Conservation (phyloP, 1,139 yeast genomes). For the Kazachstania sp. region DNA sequence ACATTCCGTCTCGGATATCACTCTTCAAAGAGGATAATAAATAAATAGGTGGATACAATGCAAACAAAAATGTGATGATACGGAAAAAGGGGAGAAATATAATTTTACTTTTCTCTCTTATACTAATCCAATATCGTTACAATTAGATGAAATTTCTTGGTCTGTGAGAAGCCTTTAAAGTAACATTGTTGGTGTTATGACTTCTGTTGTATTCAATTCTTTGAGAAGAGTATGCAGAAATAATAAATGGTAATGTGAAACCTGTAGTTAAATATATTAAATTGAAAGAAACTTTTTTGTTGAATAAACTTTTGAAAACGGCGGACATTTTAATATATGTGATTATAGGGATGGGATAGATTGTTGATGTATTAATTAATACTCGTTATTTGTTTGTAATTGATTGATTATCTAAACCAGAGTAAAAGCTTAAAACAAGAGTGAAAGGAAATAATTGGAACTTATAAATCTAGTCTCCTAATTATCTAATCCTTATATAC, state of each 20-base stretch:
- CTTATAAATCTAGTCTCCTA: neutral
- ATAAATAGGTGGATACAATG: no score
- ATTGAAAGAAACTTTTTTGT: constrained; percentile 12
- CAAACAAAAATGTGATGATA: neutral
- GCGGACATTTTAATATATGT: neutral
- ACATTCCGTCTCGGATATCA: no score
- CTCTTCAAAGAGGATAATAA: no score
- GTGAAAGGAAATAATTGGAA: neutral
- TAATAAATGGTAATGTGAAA: constrained; percentile 17
- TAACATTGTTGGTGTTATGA: neutral
- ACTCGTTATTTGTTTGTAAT: neutral
- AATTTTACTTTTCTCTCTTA: no score
- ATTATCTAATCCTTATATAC: neutral
- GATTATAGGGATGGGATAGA: no score
- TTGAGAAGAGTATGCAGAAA: constrained; percentile 13
- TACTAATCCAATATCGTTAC: no score
- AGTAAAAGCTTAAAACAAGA: neutral
- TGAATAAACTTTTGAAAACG: constrained; percentile 1
- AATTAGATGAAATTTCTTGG: constrained; percentile 1
- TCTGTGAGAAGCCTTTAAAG: constrained; percentile 2
- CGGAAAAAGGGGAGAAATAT: neutral
- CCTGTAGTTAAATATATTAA: constrained; percentile 18
- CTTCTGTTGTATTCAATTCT: constrained; percentile 3
- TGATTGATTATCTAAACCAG: neutral
- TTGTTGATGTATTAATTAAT: no score